These are phyloP conservation scores for Tanacetum coccineum DNA, from an alignment of 129 eudicot species.

Conservation along the genomic window DNA sequence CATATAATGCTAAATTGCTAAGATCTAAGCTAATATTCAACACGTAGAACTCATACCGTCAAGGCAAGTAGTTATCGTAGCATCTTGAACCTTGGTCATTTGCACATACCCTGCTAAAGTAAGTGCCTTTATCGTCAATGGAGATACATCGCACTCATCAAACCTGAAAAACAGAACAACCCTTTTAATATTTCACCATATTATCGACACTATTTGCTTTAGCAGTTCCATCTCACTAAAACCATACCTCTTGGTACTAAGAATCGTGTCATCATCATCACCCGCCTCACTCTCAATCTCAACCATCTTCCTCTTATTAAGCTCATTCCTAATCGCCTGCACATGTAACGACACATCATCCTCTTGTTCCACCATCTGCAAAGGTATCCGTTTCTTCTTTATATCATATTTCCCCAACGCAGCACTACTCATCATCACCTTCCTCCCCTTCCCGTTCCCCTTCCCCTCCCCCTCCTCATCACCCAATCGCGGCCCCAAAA, in stretches of 20 bases:
- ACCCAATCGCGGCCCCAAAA: slow-evolving; percentile 38
- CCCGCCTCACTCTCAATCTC: slow-evolving; percentile 21
- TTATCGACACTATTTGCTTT: background rate
- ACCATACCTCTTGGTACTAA: slow-evolving; percentile 58
- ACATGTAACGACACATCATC: slow-evolving; percentile 51
- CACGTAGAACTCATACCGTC: slow-evolving; percentile 50
- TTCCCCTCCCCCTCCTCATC: slow-evolving; percentile 29
- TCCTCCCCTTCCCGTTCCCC: slow-evolving; percentile 25
- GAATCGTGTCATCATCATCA: slow-evolving; percentile 55
- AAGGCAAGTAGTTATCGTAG: slow-evolving; percentile 65
- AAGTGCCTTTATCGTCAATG: slow-evolving; percentile 77
- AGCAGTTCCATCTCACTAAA: slow-evolving; percentile 13
- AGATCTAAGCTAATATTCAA: background rate
- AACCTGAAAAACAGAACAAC: slow-evolving; percentile 50
- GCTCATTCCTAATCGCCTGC: slow-evolving; percentile 58
- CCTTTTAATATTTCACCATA: slow-evolving; percentile 7
- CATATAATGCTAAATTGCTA: background rate
- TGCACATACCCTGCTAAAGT: slow-evolving; percentile 80
- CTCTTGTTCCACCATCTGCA: slow-evolving; percentile 56
- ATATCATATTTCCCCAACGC: slow-evolving; percentile 73
- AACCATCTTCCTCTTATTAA: slow-evolving; percentile 41
- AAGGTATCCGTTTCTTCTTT: slow-evolving; percentile 54
- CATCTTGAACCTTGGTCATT: slow-evolving; percentile 94
- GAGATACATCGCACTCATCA: slow-evolving; percentile 77
- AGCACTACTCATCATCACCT: slow-evolving; percentile 54